Evolutionary conservation across 75 land plant species (phyloP), one percentile per base, ranked within the genome.

Genomic region (Chamaecyparis obtusa): DNA sequence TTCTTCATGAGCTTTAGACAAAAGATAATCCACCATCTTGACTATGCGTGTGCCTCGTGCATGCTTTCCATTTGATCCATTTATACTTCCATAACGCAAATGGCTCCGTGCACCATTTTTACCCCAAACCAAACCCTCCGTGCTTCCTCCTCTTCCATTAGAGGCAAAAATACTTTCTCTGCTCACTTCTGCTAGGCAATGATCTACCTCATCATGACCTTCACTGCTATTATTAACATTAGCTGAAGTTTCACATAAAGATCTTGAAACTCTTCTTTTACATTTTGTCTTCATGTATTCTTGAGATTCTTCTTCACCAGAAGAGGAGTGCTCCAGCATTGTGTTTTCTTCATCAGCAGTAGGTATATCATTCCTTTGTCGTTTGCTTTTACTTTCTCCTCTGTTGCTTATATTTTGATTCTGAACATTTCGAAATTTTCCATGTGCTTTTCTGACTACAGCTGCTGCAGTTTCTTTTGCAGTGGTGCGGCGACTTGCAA

Each of bases 111-210:
- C 88, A 21, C 99, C 96, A 49, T 87, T 91, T 86, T 88, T 92
- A 5, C 98, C 99, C 99, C 99, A 97, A 16, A 89, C 89, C 83
- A 94, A 92, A 69, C 86, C 84, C 77, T 94, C 95, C 24, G 88
- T 41, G 77, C 41, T 87, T 27, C 92, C 91, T 80, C 64, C 91
- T 88, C 89, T 80, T 15, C 72, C 90, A 83, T 87, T 88, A 79
- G 92, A 90, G 37, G 87, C 85, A 83, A 79, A 69, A 19, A 64
- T 60, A 57, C 83, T 57, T 35, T 91, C 95, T 76, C 93, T 91
- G 82, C 54, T 88, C 0, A 49, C 90, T 87, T 89, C 94, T 86
- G 44, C 55, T 60, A 21, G 55, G 17, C 36, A 21, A 48, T 11
- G 55, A 84, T 60, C 69, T 60, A 60, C 9, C 64, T 91, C 92